Evolutionary conservation across 192 early-diverging fungal genomes (phyloP).

Genomic region (Umbelopsis vinacea): DNA sequence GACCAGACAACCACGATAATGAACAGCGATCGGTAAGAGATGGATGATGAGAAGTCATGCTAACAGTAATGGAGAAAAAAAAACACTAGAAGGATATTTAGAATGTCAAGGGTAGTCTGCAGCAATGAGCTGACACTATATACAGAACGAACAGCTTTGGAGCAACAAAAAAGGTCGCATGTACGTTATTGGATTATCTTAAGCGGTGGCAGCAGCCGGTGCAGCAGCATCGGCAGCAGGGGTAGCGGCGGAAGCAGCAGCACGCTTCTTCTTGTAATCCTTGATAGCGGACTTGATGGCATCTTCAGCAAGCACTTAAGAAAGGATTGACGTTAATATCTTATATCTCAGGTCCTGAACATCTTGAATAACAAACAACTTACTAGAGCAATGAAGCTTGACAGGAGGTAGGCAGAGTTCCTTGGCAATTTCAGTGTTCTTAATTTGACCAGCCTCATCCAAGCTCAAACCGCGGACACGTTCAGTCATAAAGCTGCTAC

Average conservation of each 20-base stretch:
- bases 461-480: conserved; percentile 94
- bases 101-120: conserved; percentile 2
- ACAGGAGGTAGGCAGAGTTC: conserved; percentile 95
- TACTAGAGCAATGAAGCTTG: conserved; percentile 98
- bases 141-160: neutral
- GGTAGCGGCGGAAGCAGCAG: neutral
- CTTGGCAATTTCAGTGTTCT: conserved; percentile 97
- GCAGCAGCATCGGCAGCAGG: conserved; percentile 2
- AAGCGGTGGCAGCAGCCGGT: conserved; percentile 14
- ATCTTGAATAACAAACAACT: conserved; percentile 32
- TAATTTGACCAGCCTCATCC: conserved; percentile 89
- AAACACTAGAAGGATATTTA: neutral
- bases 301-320: conserved; percentile 96
- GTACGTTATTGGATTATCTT: neutral
- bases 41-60: neutral
- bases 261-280: conserved; percentile 90
- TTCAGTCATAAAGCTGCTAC: conserved; percentile 90
- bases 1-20: conserved; percentile 14
- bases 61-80: neutral
- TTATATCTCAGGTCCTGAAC: neutral
- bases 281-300: conserved; percentile 99
- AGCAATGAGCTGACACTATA: conserved; percentile 17
- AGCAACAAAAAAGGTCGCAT: neutral
- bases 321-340: conserved; percentile 16
- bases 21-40: neutral